Base-by-base conservation (phyloP, 768 basidiomycete genomes). In the Gyrodon lividus region DNA sequence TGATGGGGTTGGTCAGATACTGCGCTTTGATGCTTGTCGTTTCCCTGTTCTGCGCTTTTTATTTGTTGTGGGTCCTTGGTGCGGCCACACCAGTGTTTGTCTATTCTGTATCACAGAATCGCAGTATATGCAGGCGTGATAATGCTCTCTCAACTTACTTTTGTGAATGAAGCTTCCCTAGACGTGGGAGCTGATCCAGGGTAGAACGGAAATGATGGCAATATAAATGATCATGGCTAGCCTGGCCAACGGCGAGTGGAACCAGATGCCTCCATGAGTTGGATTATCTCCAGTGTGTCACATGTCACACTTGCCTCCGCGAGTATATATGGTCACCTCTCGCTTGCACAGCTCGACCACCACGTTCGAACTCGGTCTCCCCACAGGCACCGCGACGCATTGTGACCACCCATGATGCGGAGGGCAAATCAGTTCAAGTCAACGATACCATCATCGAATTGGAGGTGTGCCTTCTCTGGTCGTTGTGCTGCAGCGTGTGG, bases 381-480 rank as follows among this genome's bases (percentile, higher is more conserved):
- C 71, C 74, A 19, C 73, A 74, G 22, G 65, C 67, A 34, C 48
- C 80, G 23, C 77, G 76, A 41, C 77, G 80, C 31, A 71, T 83
- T 50, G 77, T 85, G 13, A 81, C 81, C 39, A 58, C 71, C 14
- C 81, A 83, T 60, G 63, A 76, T 54, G 57, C 56, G 6, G 58
- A 70, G 31, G 82, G 80, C 6, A 59, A 67, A 7, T 74, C 75
- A 6, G 55, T 69, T 17, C 70, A 81, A 23, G 62, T 73, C 52
- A 73, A 59, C 57, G 73, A 81, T 54, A 57, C 48, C 7, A 38
- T 46, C n/a, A 34, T 67, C 19, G 44, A 57, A 8, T 33, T 55
- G 17, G 37, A 61, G 57, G 70, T 72, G 19, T 55, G 55, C 34
- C 55, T 70, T 43, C 30, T 66, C 70, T 66, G 33, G 5, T 34